phyloP scores from a whole-genome alignment of 441 rosid species.

The Adansonia rubrostipa region DNA sequence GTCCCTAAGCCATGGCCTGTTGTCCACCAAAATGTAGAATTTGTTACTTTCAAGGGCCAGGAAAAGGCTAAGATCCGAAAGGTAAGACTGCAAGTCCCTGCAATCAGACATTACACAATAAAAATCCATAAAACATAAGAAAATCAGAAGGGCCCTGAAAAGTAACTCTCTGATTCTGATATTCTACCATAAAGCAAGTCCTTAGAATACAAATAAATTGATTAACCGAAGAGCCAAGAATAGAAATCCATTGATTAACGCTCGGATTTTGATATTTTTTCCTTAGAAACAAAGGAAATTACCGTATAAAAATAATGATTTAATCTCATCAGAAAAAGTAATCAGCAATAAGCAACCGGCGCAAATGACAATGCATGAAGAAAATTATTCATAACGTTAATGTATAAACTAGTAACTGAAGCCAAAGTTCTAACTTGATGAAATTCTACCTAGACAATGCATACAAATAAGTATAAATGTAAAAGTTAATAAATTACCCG shows the following conservation, averaged over 20 bases:
- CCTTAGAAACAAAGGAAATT: neutral
- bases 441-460: neutral
- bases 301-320: neutral
- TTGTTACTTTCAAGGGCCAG: conserved; percentile 77
- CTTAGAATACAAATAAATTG: too few relatives aligned
- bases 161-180: neutral
- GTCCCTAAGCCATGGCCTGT: conserved; percentile 80
- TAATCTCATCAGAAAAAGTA: neutral
- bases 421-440: neutral
- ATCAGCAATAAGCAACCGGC: neutral
- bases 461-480: neutral
- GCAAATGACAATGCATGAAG: neutral
- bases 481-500: conserved; percentile 51
- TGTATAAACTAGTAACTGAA: neutral
- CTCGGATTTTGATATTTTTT: too few relatives aligned
- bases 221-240: neutral
- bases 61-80: conserved; percentile 83
- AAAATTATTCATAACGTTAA: neutral
- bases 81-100: conserved; percentile 98
- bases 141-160: neutral
- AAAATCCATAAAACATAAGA: neutral
- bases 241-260: neutral
- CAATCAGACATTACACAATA: conserved; percentile 34
- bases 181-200: too few relatives aligned
- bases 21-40: conserved; percentile 87